Percentiles rank a stretch among this genome's conserved stretches.
These are phyloP conservation scores for Ophiostoma fasciatum DNA, from an alignment of 2,329 filamentous ascomycete species.

Conservation along the genomic window DNA sequence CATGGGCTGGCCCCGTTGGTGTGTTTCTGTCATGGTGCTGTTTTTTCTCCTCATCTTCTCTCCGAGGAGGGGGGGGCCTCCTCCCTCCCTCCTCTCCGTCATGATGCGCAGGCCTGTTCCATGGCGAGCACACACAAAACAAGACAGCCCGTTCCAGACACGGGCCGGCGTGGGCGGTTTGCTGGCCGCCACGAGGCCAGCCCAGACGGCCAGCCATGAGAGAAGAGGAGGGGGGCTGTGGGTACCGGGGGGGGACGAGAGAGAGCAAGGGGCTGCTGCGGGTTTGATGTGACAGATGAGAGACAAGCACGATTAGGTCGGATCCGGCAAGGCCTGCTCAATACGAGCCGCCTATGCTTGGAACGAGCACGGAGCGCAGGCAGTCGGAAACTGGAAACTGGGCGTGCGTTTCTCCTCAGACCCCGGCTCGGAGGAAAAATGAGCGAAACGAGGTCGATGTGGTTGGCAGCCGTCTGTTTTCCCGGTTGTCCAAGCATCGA, in stretches of 20 bases:
- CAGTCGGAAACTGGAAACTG: too few species aligned
- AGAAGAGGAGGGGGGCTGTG: too few species aligned
- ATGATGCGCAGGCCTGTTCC: constrained; percentile 6
- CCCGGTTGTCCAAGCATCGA: too few species aligned
- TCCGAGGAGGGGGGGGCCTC: too few species aligned
- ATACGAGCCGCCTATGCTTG: constrained; percentile 7
- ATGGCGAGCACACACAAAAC: constrained; percentile 6
- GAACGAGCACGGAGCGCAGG: constrained; percentile 14
- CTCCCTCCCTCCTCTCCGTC: too few species aligned
- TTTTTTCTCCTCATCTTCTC: not conserved
- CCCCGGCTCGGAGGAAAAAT: too few species aligned
- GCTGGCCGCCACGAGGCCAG: too few species aligned
- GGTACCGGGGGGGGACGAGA: too few species aligned
- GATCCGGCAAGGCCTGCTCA: not conserved
- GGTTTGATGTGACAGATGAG: constrained; percentile 20
- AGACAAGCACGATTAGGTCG: constrained; percentile 21
- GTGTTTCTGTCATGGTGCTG: not conserved
- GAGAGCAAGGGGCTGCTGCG: constrained; percentile 12
- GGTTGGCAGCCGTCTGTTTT: too few species aligned
- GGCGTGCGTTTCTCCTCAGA: constrained; percentile 9
- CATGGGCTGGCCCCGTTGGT: not conserved
- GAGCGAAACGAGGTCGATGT: too few species aligned
- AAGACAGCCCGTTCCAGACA: not conserved
- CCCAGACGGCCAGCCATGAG: constrained; percentile 1
- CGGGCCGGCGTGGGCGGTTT: too few species aligned